A percentile compares a stretch with the other conserved stretches of the same genome.
Conservation (phyloP, 2,329 filamentous ascomycete species). For the Diaporthe eres region DNA sequence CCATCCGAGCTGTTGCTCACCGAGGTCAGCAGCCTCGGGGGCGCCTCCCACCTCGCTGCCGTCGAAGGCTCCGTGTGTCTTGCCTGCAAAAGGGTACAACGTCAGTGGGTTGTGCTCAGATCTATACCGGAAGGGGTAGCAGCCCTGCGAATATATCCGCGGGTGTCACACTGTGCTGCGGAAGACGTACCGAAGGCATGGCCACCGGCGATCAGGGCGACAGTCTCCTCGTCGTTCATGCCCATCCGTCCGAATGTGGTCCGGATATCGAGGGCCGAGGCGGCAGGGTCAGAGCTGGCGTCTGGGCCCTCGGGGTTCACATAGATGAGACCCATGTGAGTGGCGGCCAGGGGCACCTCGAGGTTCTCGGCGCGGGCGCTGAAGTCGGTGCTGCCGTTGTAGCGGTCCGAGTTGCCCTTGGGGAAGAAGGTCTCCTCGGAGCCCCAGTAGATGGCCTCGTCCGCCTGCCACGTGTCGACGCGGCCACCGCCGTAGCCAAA, state of each 20-base stretch:
- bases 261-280: slow-evolving; percentile 78
- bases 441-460: slow-evolving; percentile 82
- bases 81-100: slow-evolving; percentile 49
- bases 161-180: neutral
- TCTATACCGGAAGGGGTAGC: neutral
- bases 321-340: slow-evolving; percentile 82
- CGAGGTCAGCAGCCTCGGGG: slow-evolving; percentile 72
- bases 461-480: slow-evolving; percentile 78
- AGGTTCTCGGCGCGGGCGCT: slow-evolving; percentile 69
- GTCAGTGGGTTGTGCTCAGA: neutral
- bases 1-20: slow-evolving; percentile 79
- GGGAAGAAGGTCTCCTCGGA: slow-evolving; percentile 79
- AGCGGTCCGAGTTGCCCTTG: slow-evolving; percentile 62
- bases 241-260: slow-evolving; percentile 81
- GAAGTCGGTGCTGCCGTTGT: slow-evolving; percentile 61
- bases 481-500: slow-evolving; percentile 80
- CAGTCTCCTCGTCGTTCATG: slow-evolving; percentile 84
- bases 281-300: slow-evolving; percentile 74
- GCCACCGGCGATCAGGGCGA: slow-evolving; percentile 80
- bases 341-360: slow-evolving; percentile 74
- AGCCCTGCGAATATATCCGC: neutral
- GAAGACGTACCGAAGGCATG: slow-evolving; percentile 73
- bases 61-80: slow-evolving; percentile 79
- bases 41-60: slow-evolving; percentile 69
- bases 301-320: slow-evolving; percentile 83